These are phyloP conservation scores for Cordyceps tenuipes DNA, from an alignment of 2,329 filamentous ascomycete genomes.

Conservation along the genomic window DNA sequence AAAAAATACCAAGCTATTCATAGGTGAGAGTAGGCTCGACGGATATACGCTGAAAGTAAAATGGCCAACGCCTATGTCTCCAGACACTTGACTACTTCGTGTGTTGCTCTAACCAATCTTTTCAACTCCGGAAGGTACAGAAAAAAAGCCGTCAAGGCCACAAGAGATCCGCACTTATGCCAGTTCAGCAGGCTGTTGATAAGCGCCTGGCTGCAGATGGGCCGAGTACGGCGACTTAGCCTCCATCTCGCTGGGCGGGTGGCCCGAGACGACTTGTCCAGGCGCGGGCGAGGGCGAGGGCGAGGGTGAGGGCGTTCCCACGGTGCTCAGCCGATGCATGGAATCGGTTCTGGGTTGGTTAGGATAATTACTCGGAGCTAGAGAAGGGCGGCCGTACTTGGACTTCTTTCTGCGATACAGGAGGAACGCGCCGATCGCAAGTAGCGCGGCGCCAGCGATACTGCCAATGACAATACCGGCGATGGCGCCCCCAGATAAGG, in stretches of 20 bases:
- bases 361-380: background rate
- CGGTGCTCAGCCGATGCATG: background rate
- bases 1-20: no score
- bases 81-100: no score
- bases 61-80: no score
- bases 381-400: background rate
- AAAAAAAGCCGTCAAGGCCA: no score
- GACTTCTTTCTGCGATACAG: slow-evolving; percentile 3
- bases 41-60: no score
- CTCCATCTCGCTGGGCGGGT: slow-evolving; percentile 6
- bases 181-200: background rate
- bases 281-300: background rate
- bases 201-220: background rate
- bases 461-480: slow-evolving; percentile 11
- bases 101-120: no score
- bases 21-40: no score
- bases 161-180: background rate
- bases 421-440: slow-evolving; percentile 8
- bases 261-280: background rate
- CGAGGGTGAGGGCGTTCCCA: background rate
- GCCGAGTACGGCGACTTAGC: background rate
- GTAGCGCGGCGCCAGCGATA: background rate
- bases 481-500: slow-evolving; percentile 9
- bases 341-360: background rate
- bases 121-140: no score